These are phyloP conservation scores for Neofusicoccum sp. DNA, from an alignment of 2,329 filamentous ascomycete species.

Conservation along the genomic window DNA sequence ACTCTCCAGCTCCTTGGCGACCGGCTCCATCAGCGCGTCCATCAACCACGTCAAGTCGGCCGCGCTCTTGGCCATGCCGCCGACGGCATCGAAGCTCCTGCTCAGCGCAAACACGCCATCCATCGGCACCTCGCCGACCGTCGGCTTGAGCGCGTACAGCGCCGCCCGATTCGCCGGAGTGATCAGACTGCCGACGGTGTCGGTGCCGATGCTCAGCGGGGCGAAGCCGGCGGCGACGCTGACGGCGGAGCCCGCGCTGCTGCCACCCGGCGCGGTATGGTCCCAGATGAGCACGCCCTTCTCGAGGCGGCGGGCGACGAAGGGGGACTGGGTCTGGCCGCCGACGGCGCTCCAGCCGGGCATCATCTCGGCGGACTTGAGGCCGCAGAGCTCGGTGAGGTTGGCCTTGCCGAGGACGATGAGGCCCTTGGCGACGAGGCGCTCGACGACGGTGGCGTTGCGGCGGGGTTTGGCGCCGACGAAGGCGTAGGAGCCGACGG, in stretches of 20 bases:
- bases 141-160: slow-evolving; percentile 44
- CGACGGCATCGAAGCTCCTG: slow-evolving; percentile 38
- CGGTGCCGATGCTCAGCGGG: slow-evolving; percentile 44
- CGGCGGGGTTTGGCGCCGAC: slow-evolving; percentile 39
- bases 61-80: slow-evolving; percentile 40
- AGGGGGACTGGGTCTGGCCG: slow-evolving; percentile 43
- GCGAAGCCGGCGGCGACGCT: slow-evolving; percentile 44
- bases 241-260: slow-evolving; percentile 42
- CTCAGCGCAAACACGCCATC: slow-evolving; percentile 40
- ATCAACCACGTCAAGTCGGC: slow-evolving; percentile 39
- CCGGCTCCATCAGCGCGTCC: slow-evolving; percentile 38
- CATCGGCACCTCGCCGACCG: slow-evolving; percentile 38
- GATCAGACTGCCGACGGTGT: slow-evolving; percentile 44
- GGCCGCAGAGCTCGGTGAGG: slow-evolving; percentile 42
- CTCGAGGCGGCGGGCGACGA: slow-evolving; percentile 41
- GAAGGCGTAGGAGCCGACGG: slow-evolving; percentile 45
- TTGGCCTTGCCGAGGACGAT: slow-evolving; percentile 49
- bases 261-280: slow-evolving; percentile 41
- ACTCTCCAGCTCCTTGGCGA: slow-evolving; percentile 28
- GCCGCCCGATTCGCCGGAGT: slow-evolving; percentile 43
- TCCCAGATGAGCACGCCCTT: slow-evolving; percentile 40
- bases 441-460: slow-evolving; percentile 39
- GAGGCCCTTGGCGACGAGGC: slow-evolving; percentile 41
- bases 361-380: slow-evolving; percentile 40
- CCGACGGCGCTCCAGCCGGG: slow-evolving; percentile 45